Conservation (phyloP, 495 filamentous ascomycete species). For the Trypethelium eluteriae region DNA sequence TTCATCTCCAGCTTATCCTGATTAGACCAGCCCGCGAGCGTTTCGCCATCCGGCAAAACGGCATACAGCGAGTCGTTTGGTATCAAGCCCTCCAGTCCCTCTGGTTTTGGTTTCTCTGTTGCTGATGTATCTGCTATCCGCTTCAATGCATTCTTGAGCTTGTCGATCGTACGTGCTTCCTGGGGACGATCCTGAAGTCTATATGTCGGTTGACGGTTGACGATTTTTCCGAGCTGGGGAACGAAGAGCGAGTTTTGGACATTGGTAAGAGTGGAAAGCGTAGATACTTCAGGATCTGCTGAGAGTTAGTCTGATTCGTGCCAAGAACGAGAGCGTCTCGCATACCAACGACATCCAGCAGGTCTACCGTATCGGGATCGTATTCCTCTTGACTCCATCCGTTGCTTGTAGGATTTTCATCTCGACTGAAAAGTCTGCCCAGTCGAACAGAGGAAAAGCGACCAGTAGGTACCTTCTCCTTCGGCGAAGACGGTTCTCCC, state of each 20-base stretch:
- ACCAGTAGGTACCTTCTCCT: neutral
- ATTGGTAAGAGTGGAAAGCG: constrained; percentile 11
- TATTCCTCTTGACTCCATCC: neutral
- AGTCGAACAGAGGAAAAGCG: constrained; percentile 1
- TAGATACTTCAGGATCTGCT: constrained; percentile 13
- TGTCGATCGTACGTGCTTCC: constrained; percentile 6
- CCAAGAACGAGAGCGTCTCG: neutral
- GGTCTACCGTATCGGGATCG: constrained; percentile 11
- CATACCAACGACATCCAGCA: constrained; percentile 14
- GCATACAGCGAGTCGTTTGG: constrained; percentile 43
- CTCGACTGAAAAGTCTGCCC: neutral
- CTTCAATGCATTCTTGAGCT: constrained; percentile 2
- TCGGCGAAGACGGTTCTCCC: neutral
- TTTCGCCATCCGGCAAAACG: constrained; percentile 53
- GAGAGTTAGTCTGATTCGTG: neutral
- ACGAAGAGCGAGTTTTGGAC: constrained; percentile 19
- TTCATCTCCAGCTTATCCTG: constrained; percentile 62
- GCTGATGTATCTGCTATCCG: constrained; percentile 4
- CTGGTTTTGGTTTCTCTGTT: constrained; percentile 16
- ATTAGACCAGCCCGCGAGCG: constrained; percentile 57
- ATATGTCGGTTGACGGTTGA: constrained; percentile 66
- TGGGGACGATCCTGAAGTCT: constrained; percentile 48
- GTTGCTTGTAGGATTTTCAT: neutral
- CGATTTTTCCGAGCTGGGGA: constrained; percentile 18
- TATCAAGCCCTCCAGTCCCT: constrained; percentile 17